Base-by-base conservation (phyloP, 2,329 filamentous ascomycete genomes). In the Penicillium sp. region DNA sequence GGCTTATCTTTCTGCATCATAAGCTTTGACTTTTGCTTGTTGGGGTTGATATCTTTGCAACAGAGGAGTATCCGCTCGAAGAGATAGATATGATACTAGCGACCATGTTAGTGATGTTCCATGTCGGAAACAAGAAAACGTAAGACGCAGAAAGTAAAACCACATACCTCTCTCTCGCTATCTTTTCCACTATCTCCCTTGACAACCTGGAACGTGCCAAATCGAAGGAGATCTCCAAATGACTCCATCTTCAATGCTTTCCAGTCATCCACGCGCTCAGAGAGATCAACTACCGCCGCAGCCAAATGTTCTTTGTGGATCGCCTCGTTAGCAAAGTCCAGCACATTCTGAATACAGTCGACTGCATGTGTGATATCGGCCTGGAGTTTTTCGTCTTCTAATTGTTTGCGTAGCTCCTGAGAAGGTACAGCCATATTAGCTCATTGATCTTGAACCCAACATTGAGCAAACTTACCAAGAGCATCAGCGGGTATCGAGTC, bases 51-150 rank as follows among this genome's bases (percentile, higher is more conserved):
- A 70, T 97, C 94, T 79, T 97, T 99, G 84, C 94, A 97, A 74
- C 94, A 97, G 32, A 99, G 83, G 42, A 99, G 80, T 56, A 99
- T 99, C 70, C 86, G 89, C 72, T 97, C 90, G 73, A 99, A 99
- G 31, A 99, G 86, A 75, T 96, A 99, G 59, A 99, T 95, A 74
- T 96, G 93, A 72, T 97, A 99, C 89, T 96, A 59, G 46, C 14
- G 39, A 22, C 5, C 29, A 48, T 45, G 61, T 70, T 42, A 69
- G 65, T 54, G 38, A 58, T 11, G 2, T 56, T 43, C 24, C 34
- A 35, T 31, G 43, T 31, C 26, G 31, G 20, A 22, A 18, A 35
- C 44, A 16, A n/a, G 34, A 24, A 32, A 32, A 18, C 13, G 18
- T 16, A 29, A 16, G 43, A 45, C 18, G 16, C 42, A 48, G 45